Evolutionary conservation across 2,329 filamentous ascomycete species (phyloP), one percentile per base, ranked within the genome.

Genomic region (Cordyceps cicadae): DNA sequence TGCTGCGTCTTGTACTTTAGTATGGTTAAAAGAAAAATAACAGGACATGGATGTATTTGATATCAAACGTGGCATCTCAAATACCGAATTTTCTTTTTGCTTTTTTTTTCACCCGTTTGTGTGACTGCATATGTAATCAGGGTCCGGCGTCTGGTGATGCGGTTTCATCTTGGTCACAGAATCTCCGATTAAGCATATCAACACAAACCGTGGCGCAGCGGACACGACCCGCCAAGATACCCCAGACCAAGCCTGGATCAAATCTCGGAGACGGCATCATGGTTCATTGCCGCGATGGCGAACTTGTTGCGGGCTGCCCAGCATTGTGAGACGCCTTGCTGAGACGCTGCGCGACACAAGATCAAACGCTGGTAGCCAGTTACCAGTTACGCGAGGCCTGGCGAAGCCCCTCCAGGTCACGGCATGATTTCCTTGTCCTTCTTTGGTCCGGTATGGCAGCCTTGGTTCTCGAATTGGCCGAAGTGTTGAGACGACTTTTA

Each of bases 321-420:
- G 54, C 46, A 55, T 17, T 19, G 24, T 63, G 59, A 60, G 59
- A 60, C 59, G 45, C 24, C 50, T 45, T 32, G 45, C 54, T 60
- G 59, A 60, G 59, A 60, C 59, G 52, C 41, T 6, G 54, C 45
- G 32, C n/a, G 59, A 43, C 29, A 51, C 34, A 12, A 12, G 59
- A 60, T 60, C 59, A 60, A 60, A 60, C 59, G n/a, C 45, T n/a
- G 41, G 11, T 15, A 52, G 29, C 32, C 41, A 59, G 41, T 21
- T 29, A 24, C 32, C 41, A 59, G 41, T 21, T 29, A 24, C 24
- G 29, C 7, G 29, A 29, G 7, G 29, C 3, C 29, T 12, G 34
- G 29, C 7, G 29, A 29, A 29, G 29, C 29, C 29, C 24, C 3
- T 1, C 45, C 2, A 24, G 9, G 45, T 48, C 19, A 15, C 4